Base-by-base conservation (phyloP, 495 filamentous ascomycete genomes). In the Tricharina praecox region DNA sequence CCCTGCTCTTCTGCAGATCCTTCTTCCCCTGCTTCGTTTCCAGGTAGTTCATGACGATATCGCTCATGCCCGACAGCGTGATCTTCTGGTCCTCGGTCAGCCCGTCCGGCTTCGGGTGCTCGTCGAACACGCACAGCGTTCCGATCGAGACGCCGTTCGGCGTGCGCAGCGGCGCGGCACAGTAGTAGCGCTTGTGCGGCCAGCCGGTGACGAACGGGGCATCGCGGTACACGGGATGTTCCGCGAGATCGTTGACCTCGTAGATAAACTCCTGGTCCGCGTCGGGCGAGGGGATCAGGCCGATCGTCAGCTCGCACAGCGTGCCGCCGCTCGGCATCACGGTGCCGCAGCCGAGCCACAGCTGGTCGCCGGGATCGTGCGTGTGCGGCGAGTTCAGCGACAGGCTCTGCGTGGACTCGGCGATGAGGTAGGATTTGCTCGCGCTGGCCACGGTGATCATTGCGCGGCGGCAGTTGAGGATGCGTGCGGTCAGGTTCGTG, bases 121-220 rank as follows among this genome's bases (percentile, higher is more conserved):
- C 65, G 55, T 85, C 80, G 3, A 82, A 55, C 10, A 84, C 66
- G 45, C 77, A 82, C 38, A 83, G 68, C 15, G 73, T 78, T 20
- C 82, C 82, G 52, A 87, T 78, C 21, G 78, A 76, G 54, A 82
- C 73, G 8, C 75, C 78, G 9, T 68, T 70, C 3, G 72, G 74
- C 0, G 78, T 82, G 3, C 77, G 71, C 21, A 88, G 68, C 0
- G 78, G 77, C 1, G 76, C 75, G 11, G 73, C 77, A 4, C 74
- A 75, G 50, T 81, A 82, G 58, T 78, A 82, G 15, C 61, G 65
- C 34, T 68, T 58, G 37, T 62, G 50, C 1, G 72, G 63, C 67
- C 67, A 62, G 19, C 55, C 58, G 19, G 51, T 44, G 25, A 73
- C 64, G 49, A 67, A 67, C 1, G 63, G 51, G 36, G 66, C 59